phyloP scores from a whole-genome alignment of 1,284 basidiomycete genomes.

The Apiotrichum montevideense region DNA sequence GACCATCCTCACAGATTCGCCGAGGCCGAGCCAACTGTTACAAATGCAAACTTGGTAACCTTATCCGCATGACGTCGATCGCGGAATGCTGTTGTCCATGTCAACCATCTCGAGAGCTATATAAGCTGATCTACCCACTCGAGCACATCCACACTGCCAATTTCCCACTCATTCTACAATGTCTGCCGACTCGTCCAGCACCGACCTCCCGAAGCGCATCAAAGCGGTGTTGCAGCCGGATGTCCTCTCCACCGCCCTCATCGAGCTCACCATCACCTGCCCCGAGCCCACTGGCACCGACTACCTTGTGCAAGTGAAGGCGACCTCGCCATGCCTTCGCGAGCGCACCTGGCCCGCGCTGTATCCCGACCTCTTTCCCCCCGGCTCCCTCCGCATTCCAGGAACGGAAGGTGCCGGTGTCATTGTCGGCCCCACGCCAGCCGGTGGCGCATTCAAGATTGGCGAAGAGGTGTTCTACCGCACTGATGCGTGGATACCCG shows the following conservation, averaged over 20 bases:
- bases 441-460: background rate
- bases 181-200: background rate
- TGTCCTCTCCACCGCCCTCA: background rate
- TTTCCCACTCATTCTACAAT: too few species aligned
- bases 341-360: slow-evolving; percentile 6
- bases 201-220: background rate
- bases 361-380: background rate
- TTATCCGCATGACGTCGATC: too few species aligned
- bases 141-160: too few species aligned
- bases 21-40: too few species aligned
- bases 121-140: too few species aligned
- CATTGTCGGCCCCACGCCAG: background rate
- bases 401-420: slow-evolving; percentile 16
- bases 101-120: too few species aligned
- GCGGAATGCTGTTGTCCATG: too few species aligned
- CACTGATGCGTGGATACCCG: slow-evolving; percentile 9
- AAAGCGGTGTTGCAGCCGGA: slow-evolving; percentile 11
- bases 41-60: too few species aligned
- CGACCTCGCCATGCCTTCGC: slow-evolving; percentile 8
- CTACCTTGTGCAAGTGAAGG: slow-evolving; percentile 5
- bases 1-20: too few species aligned
- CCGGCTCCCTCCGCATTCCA: slow-evolving; percentile 4
- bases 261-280: background rate
- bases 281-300: background rate
- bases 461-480: slow-evolving; percentile 15